Conservation (phyloP, 2,329 filamentous ascomycete genomes). For the Metarhizium sp. region DNA sequence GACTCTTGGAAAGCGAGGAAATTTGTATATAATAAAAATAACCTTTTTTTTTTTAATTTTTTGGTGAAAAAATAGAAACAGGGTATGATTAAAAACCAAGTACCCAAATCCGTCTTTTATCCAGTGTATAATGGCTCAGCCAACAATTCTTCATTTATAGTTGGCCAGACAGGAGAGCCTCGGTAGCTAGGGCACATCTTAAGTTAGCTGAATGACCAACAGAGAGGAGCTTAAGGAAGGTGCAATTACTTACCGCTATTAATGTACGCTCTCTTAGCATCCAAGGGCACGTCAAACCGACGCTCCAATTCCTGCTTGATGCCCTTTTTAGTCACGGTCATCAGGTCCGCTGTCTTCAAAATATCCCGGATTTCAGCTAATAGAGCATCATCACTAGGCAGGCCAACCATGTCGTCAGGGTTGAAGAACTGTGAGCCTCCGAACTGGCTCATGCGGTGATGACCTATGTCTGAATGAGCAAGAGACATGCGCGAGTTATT, state of each 20-base stretch:
- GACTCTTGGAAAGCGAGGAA: constrained; percentile 2
- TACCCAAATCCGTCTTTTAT: not conserved
- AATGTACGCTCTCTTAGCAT: constrained; percentile 86
- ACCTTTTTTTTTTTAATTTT: no score
- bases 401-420: constrained; percentile 58
- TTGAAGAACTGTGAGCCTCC: constrained; percentile 50
- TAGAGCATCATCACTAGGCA: constrained; percentile 83
- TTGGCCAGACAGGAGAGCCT: constrained; percentile 69
- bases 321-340: constrained; percentile 98
- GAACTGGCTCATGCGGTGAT: constrained; percentile 52
- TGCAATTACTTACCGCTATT: constrained; percentile 62
- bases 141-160: constrained; percentile 37
- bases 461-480: constrained; percentile 58
- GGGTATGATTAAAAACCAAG: not conserved
- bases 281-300: constrained; percentile 77
- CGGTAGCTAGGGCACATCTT: constrained; percentile 46
- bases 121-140: not conserved
- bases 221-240: not conserved
- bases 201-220: constrained; percentile 9
- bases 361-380: constrained; percentile 93
- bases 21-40: not conserved
- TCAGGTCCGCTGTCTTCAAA: constrained; percentile 81
- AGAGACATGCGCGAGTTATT: constrained; percentile 67
- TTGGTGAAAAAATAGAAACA: not conserved
- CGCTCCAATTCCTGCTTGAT: constrained; percentile 90